Base-by-base conservation (phyloP, 345 rosid genomes). In the Noccaea caerulescens region DNA sequence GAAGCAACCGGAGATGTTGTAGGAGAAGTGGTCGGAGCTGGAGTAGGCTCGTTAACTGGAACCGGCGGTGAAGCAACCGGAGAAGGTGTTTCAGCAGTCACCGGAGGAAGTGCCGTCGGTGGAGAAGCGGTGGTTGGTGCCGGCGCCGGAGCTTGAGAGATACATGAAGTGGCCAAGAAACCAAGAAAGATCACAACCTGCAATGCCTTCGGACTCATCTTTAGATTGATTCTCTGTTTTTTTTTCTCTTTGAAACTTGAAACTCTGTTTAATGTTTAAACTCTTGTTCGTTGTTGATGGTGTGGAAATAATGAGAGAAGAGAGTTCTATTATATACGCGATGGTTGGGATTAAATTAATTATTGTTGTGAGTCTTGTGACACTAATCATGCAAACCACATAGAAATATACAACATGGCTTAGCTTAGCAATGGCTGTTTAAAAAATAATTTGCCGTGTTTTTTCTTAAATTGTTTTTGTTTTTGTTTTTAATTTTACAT, bases 101-200 rank as follows among this genome's bases (percentile, higher is more conserved):
- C 30, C 3, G 91, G 76, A 33, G 88, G 90, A 54, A 56, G 57
- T 0, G 50, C 43, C 4, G 75, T 44, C 11, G 79, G 74, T 44
- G 73, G 78, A 68, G 63, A 16, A 75, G 18, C 63, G n/a, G 52
- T 49, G 49, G 60, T 76, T 62, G 80, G 80, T 6, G 88, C 41
- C 0, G 95, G 79, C 0, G 83, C 81, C 0, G 96, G 96, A 16
- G 96, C 85, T 71, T 89, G 98, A 11, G 92, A 86, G 73, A 82
- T 42, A 80, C 89, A 86, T 0, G 96, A 83, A 9, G 86, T 84
- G 54, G 85, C 89, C 77, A 91, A 68, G 62, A 91, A 85, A 69
- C 87, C 85, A 18, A 91, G 72, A 72, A 89, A 58, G 63, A 89
- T 46, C 68, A 89, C 58, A 30, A 79, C 82, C 69, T 86, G 80